These are phyloP conservation scores for Aspergillus pseudoterreus DNA, from an alignment of 2,329 filamentous ascomycete species.

Conservation along the genomic window DNA sequence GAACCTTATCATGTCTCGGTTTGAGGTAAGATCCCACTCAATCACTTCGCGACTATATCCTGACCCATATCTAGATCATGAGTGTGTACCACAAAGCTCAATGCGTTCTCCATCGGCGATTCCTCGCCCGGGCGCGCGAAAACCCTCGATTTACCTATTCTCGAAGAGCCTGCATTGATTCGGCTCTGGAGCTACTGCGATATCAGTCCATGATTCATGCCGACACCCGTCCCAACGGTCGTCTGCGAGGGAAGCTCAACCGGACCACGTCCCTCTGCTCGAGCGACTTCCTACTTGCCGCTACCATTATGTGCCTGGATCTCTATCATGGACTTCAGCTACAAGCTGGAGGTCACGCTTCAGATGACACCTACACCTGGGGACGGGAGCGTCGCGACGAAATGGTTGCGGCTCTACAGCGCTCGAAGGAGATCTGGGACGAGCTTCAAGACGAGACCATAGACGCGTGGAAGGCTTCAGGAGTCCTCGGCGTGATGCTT, in stretches of 20 bases:
- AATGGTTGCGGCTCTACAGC: slow-evolving; percentile 73
- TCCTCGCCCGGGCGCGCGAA: slow-evolving; percentile 70
- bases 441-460: slow-evolving; percentile 72
- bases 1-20: slow-evolving; percentile 71
- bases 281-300: slow-evolving; percentile 80
- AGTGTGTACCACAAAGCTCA: slow-evolving; percentile 85
- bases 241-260: slow-evolving; percentile 70
- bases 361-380: slow-evolving; percentile 45
- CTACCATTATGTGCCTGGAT: slow-evolving; percentile 79
- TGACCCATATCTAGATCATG: slow-evolving; percentile 51
- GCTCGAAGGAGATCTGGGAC: slow-evolving; percentile 75
- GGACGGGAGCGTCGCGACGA: slow-evolving; percentile 55
- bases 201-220: slow-evolving; percentile 72
- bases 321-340: slow-evolving; percentile 59
- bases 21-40: slow-evolving; percentile 48
- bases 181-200: slow-evolving; percentile 74
- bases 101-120: slow-evolving; percentile 84
- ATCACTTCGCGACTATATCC: not conserved
- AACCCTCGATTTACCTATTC: slow-evolving; percentile 82
- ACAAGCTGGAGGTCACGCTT: slow-evolving; percentile 28
- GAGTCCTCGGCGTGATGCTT: slow-evolving; percentile 78
- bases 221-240: slow-evolving; percentile 69
- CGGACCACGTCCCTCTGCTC: slow-evolving; percentile 75
- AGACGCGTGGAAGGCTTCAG: slow-evolving; percentile 84
- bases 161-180: slow-evolving; percentile 77